Conservation (phyloP, 768 basidiomycete genomes). For the Lentinula lateritia region DNA sequence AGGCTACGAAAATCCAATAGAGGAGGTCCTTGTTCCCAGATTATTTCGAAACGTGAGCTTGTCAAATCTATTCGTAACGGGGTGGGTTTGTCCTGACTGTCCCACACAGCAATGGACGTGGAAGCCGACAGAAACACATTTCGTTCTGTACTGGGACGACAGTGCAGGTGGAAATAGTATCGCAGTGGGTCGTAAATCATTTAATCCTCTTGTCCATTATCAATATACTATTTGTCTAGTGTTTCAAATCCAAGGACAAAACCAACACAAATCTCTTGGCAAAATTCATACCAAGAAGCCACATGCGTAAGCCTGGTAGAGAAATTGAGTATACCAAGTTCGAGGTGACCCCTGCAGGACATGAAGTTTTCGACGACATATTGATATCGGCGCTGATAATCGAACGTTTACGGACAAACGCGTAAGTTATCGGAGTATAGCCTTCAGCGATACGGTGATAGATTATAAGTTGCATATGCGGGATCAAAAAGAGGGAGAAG, state of each 20-base stretch:
- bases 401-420: constrained; percentile 34
- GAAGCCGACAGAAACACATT: constrained; percentile 22
- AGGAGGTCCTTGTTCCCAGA: constrained; percentile 27
- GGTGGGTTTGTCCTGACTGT: constrained; percentile 6
- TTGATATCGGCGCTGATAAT: constrained; percentile 35
- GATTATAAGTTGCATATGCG: background rate
- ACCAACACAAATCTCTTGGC: constrained; percentile 26
- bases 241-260: constrained; percentile 35
- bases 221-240: constrained; percentile 16
- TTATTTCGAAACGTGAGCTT: constrained; percentile 27
- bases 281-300: constrained; percentile 30
- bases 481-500: background rate
- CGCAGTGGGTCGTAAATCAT: constrained; percentile 11
- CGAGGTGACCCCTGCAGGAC: constrained; percentile 32
- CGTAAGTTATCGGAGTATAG: constrained; percentile 2
- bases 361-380: constrained; percentile 36
- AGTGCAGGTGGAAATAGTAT: constrained; percentile 20
- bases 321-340: constrained; percentile 26
- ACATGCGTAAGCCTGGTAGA: constrained; percentile 28
- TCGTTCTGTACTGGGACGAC: constrained; percentile 30
- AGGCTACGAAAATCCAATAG: constrained; percentile 30
- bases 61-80: constrained; percentile 2
- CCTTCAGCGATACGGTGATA: too few species aligned
- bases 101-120: constrained; percentile 27
- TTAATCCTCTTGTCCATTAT: background rate